Base-by-base conservation (phyloP, 805 yeast species). In the Zygosaccharomyces rouxii region DNA sequence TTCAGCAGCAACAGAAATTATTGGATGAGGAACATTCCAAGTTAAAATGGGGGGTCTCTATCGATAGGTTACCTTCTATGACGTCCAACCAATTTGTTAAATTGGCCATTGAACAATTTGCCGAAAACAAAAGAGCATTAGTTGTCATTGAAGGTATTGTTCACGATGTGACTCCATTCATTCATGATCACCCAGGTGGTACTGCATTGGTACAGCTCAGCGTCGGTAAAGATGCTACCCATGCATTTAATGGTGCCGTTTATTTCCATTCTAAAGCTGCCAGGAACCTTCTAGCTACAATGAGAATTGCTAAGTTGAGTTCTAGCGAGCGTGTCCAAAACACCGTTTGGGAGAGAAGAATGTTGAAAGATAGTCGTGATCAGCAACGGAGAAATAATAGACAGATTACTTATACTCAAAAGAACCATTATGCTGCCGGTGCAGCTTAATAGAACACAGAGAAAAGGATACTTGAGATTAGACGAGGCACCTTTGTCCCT, bases 151-250 rank as follows among this genome's bases (percentile, higher is more conserved):
- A 87, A 38, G 95, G 95, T 31, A 88, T 92, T 44, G 94, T 90
- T 22, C 97, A 92, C 67, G 97, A 90, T 64, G 86, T 92, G 10
- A 83, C 96, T 4, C 95, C 94, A 25, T 90, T 90, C 66, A 82
- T 89, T 64, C 83, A 84, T 57, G 88, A 87, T 60, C 98, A 90
- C 67, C 98, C 98, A 1, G 98, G 98, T 55, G 98, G 98, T 1
- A 68, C 81, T 28, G 83, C 90, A 4, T 75, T 90, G 44, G 80
- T 90, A 47, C 74, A 73, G 54, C 82, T 94, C 0, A 86, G 95
- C 1, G 83, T 87, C 49, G 97, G 97, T 10, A 87, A 86, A 66
- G 97, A 90, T 66, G 97, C 96, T 7, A 89, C 97, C 2, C 82
- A 86, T 44, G 97, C 95, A 2, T 90, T 90, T 68, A 89, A 84